A percentile compares a stretch with the other conserved stretches of the same genome.
Conservation (phyloP, 805 yeast species). For the Isabelozyma rhagii region DNA sequence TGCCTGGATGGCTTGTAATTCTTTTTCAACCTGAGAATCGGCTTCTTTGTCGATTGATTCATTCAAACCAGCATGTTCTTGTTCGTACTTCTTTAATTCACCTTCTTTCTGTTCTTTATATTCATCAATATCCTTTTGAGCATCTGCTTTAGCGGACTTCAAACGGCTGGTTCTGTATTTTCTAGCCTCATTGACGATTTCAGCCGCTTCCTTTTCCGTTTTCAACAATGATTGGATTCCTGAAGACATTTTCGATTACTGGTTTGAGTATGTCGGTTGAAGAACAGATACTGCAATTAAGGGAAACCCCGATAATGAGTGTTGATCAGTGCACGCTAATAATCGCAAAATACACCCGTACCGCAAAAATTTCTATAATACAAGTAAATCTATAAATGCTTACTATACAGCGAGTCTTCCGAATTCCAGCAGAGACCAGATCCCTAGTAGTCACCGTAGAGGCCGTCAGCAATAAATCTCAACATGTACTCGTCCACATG, state of each 20-base stretch:
- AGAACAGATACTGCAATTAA: no score
- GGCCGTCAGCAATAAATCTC: conserved; percentile 81
- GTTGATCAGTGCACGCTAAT: not conserved
- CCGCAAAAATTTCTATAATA: not conserved
- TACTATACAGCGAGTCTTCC: not conserved
- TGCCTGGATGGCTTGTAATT: conserved; percentile 64
- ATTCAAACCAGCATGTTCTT: conserved; percentile 71
- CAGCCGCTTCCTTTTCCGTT: conserved; percentile 98
- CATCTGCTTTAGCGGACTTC: conserved; percentile 93
- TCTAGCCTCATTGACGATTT: conserved; percentile 90
- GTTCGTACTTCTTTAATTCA: conserved; percentile 72
- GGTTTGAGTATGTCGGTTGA: no score
- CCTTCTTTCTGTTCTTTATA: conserved; percentile 82
- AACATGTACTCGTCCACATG: conserved; percentile 98
- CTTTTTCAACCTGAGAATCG: conserved; percentile 65
- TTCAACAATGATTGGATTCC: conserved; percentile 73
- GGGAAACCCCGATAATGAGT: not conserved
- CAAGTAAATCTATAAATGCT: not conserved
- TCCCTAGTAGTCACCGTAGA: conserved; percentile 34
- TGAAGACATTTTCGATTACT: conserved; percentile 16
- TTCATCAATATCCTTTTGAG: conserved; percentile 80
- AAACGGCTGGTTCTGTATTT: conserved; percentile 81
- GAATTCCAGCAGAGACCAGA: no score
- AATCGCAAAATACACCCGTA: not conserved
- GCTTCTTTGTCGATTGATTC: conserved; percentile 78